These are phyloP conservation scores for Ceratonia siliqua DNA, from an alignment of 306 rosid genomes.

Conservation along the genomic window DNA sequence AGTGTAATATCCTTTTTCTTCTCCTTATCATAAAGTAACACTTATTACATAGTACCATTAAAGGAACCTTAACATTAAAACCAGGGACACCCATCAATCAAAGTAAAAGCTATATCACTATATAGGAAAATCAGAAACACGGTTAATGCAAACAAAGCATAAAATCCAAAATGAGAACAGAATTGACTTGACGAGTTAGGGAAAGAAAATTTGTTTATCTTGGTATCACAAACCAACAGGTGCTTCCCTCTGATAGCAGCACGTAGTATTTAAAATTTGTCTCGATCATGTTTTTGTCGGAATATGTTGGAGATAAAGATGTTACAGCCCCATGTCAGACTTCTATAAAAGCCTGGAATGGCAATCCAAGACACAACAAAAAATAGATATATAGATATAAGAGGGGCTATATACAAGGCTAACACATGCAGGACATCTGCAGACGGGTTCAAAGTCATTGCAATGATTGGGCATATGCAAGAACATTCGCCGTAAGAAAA, in stretches of 20 bases:
- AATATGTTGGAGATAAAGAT: background rate
- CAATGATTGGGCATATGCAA: background rate
- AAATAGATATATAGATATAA: background rate
- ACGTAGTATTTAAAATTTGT: conserved; percentile 7
- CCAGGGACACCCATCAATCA: background rate
- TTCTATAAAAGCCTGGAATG: background rate
- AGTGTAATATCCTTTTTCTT: background rate
- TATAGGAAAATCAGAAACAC: conserved; percentile 27
- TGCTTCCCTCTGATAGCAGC: background rate
- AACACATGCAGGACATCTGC: background rate
- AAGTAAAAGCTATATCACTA: conserved; percentile 5
- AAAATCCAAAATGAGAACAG: conserved; percentile 31
- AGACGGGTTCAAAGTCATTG: background rate
- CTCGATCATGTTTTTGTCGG: background rate
- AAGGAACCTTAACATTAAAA: background rate
- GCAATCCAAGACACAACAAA: background rate
- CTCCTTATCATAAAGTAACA: conserved; percentile 27
- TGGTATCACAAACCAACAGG: background rate
- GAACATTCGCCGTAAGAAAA: background rate
- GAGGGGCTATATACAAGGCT: conserved; percentile 1
- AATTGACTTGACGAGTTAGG: conserved; percentile 2
- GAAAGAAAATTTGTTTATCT: background rate
- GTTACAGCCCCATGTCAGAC: background rate
- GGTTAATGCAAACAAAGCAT: conserved; percentile 28
- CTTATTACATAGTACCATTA: conserved; percentile 29